Base-by-base conservation (phyloP, 768 basidiomycete genomes). In the Termitomyces bulborhizus region DNA sequence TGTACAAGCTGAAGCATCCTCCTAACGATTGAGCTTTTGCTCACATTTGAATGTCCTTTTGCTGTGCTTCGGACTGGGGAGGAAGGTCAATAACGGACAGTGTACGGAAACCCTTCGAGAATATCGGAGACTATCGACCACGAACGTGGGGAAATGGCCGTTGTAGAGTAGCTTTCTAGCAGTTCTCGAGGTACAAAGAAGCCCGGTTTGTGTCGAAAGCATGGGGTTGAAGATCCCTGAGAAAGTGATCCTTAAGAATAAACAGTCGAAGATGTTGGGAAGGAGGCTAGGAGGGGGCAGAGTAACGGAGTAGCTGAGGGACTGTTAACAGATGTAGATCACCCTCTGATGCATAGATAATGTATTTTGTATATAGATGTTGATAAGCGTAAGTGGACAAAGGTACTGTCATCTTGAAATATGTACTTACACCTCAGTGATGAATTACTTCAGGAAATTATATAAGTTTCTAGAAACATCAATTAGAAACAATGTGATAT, bases 171-270 rank as follows among this genome's bases (percentile, higher is more conserved):
- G 42, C 42, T n/a, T n/a, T 29, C 18, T 6, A 42, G n/a, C 4
- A 44, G 40, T 31, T 44, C 41, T 16, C 32, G 42, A 24, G 51
- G 39, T 34, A 52, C 1, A 32, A 52, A 52, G 6, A 52, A 52
- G n/a, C 42, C 32, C 3, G 51, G 51, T 16, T 26, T 52, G 16
- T 52, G 31, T 42, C 42, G 31, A 21, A 9, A 43, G 31, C 51
- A 52, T 44, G n/a, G 12, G 51, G 51, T 24, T 52, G 51, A 34
- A 52, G 51, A 18, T 52, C 51, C 6, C 51, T 40, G 16, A 52
- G 31, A 18, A 52, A 41, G 21, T 52, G 51, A 31, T 52, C 51
- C 16, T 43, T 29, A 16, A 52, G 41, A 52, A 18, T 44, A 11
- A 42, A 43, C 32, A 21, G 42, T 21, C 31, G 40, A 31, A 44